phyloP scores from a whole-genome alignment of 2,329 filamentous ascomycete genomes.

The Ascosphaera acerosa region DNA sequence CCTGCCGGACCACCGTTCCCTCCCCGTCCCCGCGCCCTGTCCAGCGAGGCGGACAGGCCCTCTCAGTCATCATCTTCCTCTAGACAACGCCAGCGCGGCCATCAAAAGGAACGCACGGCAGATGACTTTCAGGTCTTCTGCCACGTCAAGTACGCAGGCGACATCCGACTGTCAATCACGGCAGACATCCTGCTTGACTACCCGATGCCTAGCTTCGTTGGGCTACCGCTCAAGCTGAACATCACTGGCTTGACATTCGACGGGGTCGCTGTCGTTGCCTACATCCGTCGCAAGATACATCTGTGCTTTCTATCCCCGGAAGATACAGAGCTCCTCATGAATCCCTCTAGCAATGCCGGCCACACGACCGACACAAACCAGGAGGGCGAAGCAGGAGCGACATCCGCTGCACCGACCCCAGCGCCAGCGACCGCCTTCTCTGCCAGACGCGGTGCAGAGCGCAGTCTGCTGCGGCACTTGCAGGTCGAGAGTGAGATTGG shows the following conservation, averaged over 20 bases:
- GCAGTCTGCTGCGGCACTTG: constrained; percentile 71
- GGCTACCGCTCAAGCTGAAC: constrained; percentile 78
- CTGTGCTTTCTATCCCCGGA: constrained; percentile 89
- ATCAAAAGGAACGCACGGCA: constrained; percentile 50
- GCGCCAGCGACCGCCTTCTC: constrained; percentile 9
- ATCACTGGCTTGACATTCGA: constrained; percentile 92
- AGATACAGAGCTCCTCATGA: constrained; percentile 53
- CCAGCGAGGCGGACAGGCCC: constrained; percentile 1
- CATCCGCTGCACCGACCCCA: constrained; percentile 5
- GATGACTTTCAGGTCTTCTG: constrained; percentile 88
- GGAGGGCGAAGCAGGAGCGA: constrained; percentile 8
- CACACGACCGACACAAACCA: constrained; percentile 9
- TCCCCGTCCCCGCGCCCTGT: not conserved
- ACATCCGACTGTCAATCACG: constrained; percentile 68
- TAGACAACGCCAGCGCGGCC: constrained; percentile 30
- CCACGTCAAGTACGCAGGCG: constrained; percentile 67
- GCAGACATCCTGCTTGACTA: constrained; percentile 93
- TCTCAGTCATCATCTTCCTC: constrained; percentile 11
- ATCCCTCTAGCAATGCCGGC: constrained; percentile 20
- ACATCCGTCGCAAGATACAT: constrained; percentile 69
- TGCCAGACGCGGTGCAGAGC: constrained; percentile 25
- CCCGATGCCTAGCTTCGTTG: constrained; percentile 93
- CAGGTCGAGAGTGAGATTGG: constrained; percentile 95
- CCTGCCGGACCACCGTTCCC: not conserved
- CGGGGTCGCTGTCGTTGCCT: constrained; percentile 72